These are phyloP conservation scores for Chenopodium album DNA, from an alignment of 148 eudicot genomes.

Conservation along the genomic window DNA sequence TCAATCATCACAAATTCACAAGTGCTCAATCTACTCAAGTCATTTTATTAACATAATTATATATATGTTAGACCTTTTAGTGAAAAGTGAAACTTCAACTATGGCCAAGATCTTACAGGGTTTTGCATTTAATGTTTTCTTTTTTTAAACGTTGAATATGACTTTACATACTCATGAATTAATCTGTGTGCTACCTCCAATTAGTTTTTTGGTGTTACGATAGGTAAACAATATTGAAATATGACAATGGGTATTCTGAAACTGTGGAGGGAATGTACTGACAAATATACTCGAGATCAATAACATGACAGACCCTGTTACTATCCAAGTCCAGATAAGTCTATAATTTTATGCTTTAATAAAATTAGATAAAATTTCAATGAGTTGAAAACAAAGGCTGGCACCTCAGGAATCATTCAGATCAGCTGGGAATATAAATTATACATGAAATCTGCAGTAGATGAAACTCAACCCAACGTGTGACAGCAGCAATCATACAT, in stretches of 20 bases:
- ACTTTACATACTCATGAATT: too few species aligned
- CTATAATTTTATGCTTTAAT: neutral
- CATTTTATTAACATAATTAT: too few species aligned
- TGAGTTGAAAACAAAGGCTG: neutral
- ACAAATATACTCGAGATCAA: neutral
- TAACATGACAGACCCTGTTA: neutral
- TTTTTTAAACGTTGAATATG: too few species aligned
- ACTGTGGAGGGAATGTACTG: neutral
- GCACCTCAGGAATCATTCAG: neutral
- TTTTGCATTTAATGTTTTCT: too few species aligned
- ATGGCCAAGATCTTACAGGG: too few species aligned
- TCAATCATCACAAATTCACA: too few species aligned
- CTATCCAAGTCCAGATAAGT: neutral
- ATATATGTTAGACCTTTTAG: too few species aligned
- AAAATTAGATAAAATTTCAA: neutral
- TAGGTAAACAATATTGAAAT: too few species aligned
- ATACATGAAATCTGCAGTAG: neutral
- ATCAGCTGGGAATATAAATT: neutral
- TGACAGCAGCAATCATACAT: constrained; percentile 22
- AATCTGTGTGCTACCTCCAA: neutral
- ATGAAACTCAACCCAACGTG: constrained; percentile 14
- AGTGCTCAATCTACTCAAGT: too few species aligned
- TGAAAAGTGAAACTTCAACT: too few species aligned
- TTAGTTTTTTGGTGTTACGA: neutral
- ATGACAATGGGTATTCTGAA: neutral